Conservation (phyloP, 768 basidiomycete genomes). For the Multifurca ochricompacta region DNA sequence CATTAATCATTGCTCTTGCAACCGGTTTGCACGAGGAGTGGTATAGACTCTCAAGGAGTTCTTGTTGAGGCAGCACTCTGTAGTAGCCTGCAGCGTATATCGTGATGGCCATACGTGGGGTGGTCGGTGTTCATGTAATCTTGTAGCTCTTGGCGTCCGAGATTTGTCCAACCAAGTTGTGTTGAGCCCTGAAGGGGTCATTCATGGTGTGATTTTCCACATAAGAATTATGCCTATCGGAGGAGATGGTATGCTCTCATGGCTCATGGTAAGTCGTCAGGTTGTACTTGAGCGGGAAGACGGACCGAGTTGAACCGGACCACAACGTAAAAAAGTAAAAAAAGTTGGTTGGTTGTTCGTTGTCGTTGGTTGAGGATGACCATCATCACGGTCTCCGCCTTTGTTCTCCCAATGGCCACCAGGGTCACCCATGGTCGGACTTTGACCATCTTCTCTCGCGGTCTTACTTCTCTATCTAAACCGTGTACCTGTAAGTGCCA, state of each 20-base stretch:
- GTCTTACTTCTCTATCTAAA: neutral
- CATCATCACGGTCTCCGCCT: too few relatives aligned
- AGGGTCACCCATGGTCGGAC: neutral
- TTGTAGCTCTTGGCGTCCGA: neutral
- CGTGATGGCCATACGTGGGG: neutral
- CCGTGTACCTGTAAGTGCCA: neutral
- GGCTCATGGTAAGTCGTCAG: too few relatives aligned
- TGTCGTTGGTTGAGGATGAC: neutral
- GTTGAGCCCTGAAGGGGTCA: slow-evolving; percentile 19
- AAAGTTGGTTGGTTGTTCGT: neutral
- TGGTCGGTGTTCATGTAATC: neutral
- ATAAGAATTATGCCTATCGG: neutral
- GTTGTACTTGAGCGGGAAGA: neutral
- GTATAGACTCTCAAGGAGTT: slow-evolving; percentile 6
- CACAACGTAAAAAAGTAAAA: neutral
- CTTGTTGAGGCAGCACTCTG: neutral
- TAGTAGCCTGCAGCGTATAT: neutral
- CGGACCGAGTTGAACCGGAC: neutral
- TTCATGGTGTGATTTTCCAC: slow-evolving; percentile 2
- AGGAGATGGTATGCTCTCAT: too few relatives aligned
- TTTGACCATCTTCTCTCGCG: neutral
- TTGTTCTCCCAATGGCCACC: neutral
- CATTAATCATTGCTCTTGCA: neutral
- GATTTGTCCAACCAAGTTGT: neutral
- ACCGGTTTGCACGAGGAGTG: neutral